These are phyloP conservation scores for Sutorius australiensis DNA, from an alignment of 768 basidiomycete genomes.

Conservation along the genomic window DNA sequence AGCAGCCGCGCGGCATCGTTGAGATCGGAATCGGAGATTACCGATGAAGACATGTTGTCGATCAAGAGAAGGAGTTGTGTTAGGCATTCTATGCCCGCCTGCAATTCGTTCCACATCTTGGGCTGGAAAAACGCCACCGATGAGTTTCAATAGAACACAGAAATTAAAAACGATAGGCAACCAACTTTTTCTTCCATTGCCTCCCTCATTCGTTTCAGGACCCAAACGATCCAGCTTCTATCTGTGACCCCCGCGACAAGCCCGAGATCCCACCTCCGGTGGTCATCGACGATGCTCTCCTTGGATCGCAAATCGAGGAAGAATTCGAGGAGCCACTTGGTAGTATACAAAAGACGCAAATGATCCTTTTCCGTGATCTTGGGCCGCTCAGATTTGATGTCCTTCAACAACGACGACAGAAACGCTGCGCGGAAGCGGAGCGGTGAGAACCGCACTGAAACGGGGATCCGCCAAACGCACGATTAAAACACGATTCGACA, in stretches of 20 bases:
- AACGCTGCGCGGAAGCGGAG: constrained; percentile 56
- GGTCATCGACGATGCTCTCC: constrained; percentile 30
- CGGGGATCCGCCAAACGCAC: constrained; percentile 45
- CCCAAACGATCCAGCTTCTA: constrained; percentile 85
- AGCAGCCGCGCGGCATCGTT: constrained; percentile 76
- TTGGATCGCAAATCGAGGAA: constrained; percentile 55
- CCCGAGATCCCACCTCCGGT: constrained; percentile 58
- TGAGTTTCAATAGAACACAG: constrained; percentile 3
- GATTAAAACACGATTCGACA: constrained; percentile 82
- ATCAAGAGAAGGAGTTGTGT: constrained; percentile 89
- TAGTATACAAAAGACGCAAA: constrained; percentile 79
- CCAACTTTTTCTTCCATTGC: constrained; percentile 89
- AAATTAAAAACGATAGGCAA: constrained; percentile 5
- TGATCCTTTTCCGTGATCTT: constrained; percentile 96
- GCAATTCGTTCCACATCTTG: constrained; percentile 89
- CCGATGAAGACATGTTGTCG: constrained; percentile 69
- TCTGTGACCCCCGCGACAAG: constrained; percentile 84
- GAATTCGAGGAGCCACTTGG: constrained; percentile 91
- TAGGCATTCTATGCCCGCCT: constrained; percentile 91
- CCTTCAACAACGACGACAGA: constrained; percentile 78
- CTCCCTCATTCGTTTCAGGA: constrained; percentile 81
- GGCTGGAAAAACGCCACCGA: constrained; percentile 50
- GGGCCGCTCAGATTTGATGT: constrained; percentile 87
- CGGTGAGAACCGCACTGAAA: constrained; percentile 16
- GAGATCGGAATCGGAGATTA: constrained; percentile 40